These are phyloP conservation scores for Coix lacrymajobi DNA, from an alignment of 176 grass and related monocot genomes.

Conservation along the genomic window DNA sequence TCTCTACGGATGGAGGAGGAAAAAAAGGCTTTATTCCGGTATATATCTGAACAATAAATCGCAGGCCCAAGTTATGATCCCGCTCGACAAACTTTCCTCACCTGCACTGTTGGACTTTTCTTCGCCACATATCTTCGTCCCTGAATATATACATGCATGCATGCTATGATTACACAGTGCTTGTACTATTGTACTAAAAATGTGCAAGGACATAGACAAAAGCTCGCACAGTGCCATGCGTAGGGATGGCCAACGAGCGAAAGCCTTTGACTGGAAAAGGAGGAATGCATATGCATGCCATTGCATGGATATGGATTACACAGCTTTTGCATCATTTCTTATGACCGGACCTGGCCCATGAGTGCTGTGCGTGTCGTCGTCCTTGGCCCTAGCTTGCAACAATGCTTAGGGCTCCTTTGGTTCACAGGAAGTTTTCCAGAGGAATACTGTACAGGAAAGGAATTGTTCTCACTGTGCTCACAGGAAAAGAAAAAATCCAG, in stretches of 20 bases:
- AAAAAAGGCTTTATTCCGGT: background rate
- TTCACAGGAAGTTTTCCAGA: too few species aligned
- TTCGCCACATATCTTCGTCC: background rate
- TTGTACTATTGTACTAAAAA: background rate
- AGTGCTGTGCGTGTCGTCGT: background rate
- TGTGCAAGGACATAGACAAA: constrained; percentile 23
- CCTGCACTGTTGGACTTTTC: background rate
- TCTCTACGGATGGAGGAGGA: too few species aligned
- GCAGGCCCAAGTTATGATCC: background rate
- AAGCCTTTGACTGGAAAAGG: constrained; percentile 8
- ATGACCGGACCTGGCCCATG: background rate
- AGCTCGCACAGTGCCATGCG: constrained; percentile 40
- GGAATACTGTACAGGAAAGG: too few species aligned
- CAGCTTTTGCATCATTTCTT: constrained; percentile 22
- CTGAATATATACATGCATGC: background rate
- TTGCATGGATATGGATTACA: constrained; percentile 16
- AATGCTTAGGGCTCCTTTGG: too few species aligned
- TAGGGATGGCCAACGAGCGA: constrained; percentile 24
- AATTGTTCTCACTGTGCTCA: too few species aligned
- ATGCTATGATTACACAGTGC: background rate
- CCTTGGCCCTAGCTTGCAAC: background rate
- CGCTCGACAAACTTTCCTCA: too few species aligned
- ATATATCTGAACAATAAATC: background rate
- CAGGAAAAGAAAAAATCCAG: too few species aligned
- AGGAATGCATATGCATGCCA: background rate